Conservation (phyloP, 257 asterid genomes). For the Apocynum venetum region DNA sequence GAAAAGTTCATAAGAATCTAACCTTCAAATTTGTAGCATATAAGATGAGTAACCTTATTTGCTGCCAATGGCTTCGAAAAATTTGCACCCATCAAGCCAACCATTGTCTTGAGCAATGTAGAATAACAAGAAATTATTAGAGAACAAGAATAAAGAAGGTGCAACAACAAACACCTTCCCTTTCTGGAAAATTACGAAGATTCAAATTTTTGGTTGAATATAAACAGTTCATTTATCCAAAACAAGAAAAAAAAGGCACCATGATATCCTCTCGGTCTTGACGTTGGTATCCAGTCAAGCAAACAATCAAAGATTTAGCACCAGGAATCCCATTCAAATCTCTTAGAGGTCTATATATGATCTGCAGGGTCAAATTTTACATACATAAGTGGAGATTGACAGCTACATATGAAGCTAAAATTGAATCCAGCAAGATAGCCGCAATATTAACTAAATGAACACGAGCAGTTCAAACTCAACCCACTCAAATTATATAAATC, state of each 20-base stretch:
- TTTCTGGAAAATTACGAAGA: not conserved
- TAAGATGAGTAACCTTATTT: slow-evolving; percentile 78
- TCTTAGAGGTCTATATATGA: slow-evolving; percentile 63
- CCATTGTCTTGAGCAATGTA: slow-evolving; percentile 61
- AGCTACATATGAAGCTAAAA: not conserved
- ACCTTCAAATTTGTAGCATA: slow-evolving; percentile 98
- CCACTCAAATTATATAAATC: not conserved
- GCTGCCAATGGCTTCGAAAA: slow-evolving; percentile 83
- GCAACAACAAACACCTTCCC: not conserved
- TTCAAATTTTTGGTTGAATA: not conserved
- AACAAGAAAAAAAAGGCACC: slow-evolving; percentile 40
- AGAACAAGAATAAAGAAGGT: not conserved
- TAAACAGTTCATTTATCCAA: slow-evolving; percentile 10
- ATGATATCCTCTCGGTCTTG: slow-evolving; percentile 77
- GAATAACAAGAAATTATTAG: slow-evolving; percentile 21
- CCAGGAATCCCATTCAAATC: slow-evolving; percentile 81
- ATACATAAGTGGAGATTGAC: not conserved
- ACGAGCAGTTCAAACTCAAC: not conserved
- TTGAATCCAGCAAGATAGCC: not conserved
- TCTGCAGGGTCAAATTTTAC: slow-evolving; percentile 39
- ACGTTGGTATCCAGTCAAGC: slow-evolving; percentile 87
- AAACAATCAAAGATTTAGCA: slow-evolving; percentile 58
- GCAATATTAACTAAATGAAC: not conserved
- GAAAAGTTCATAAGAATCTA: slow-evolving; percentile 16
- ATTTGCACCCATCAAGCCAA: slow-evolving; percentile 83